Base-by-base conservation (phyloP, 176 grass and related monocot genomes). In the Puccinellia tenuiflora region DNA sequence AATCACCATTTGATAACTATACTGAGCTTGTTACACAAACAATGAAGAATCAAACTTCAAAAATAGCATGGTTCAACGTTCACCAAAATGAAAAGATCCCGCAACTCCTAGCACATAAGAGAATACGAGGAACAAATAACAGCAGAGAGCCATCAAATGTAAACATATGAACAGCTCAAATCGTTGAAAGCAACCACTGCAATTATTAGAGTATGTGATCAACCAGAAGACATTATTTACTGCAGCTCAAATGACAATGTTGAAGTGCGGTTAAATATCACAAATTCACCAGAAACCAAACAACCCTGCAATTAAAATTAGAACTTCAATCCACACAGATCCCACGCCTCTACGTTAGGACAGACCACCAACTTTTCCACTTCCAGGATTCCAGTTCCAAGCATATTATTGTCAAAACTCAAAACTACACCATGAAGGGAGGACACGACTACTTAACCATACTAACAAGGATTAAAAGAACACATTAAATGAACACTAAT, bases 251-350 rank as follows among this genome's bases (percentile, higher is more conserved):
- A 46, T 13, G 14, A 24, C 14, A 70, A 56, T 5, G 12, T 42
- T 55, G 9, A 9, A 20, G 15, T 16, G n/a, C 9, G 14, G 17
- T 39, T 3, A 17, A 17, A 53, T 67, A 80, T 78, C 33, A 78
- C 17, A 47, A 63, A 33, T 47, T 73, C 53, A 11, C 17, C 54
- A 26, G 15, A 35, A 62, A 59, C 4, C 76, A 66, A 17, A 54
- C 30, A 52, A 53, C 16, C 9, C 46, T 38, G 33, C 54, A 63
- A 79, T 30, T 31, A 45, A 17, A 73, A 74, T 2, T 62, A 59
- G 55, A 83, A 33, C 81, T 46, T 15, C 4, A 86, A 35, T 81
- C 51, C 13, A 63, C 46, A 64, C 26, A 31, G 78, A 75, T 81
- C 35, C 21, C 25, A 68, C 6, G 3, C 35, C 57, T 68, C 25